Evolutionary conservation across 1,284 basidiomycete species (phyloP), one percentile per base, ranked within the genome.

Genomic region (Cryptococcus amylolentus): DNA sequence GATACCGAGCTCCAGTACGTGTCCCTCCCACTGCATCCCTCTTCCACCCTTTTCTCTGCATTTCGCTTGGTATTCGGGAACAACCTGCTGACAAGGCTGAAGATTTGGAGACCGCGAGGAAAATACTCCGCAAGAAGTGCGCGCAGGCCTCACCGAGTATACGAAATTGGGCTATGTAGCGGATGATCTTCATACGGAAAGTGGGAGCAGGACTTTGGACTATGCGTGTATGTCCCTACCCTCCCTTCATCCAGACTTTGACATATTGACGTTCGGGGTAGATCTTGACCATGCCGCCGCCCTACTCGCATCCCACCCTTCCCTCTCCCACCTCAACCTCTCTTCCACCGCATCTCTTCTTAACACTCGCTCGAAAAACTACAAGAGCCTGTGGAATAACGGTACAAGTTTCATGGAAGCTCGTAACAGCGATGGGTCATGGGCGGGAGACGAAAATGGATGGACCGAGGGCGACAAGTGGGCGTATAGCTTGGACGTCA

Each of bases 391-490:
- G n/a, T 91, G 83, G 78, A 91, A 91, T 67, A 67, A 79, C 13
- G 79, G 75, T 0, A 88, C 87, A 0, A 86, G 86, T 1, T 89
- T 91, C 66, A 90, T 91, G 86, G 88, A 90, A 67, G 88, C 88
- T 5, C 80, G 85, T 40, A 84, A 86, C 56, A 80, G 81, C 14
- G 81, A 83, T 64, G 89, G 89, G 0, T 75, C 80, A 3, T 90
- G 85, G 84, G 89, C 88, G 1, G 87, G 89, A 14, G 79, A 80
- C 28, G 81, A 84, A 54, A 81, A 74, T 14, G 89, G 86, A 0
- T 90, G 86, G 88, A 89, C 86, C 7, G 88, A 89, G 77, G 89
- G 87, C 39, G 89, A 91, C 71, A 86, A 87, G 76, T 89, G 88
- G 88, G 86, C 86, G 8, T 90, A 91, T 71, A 84, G 86, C 2